Base-by-base conservation (phyloP, 768 basidiomycete genomes). In the Collybia mongolica region DNA sequence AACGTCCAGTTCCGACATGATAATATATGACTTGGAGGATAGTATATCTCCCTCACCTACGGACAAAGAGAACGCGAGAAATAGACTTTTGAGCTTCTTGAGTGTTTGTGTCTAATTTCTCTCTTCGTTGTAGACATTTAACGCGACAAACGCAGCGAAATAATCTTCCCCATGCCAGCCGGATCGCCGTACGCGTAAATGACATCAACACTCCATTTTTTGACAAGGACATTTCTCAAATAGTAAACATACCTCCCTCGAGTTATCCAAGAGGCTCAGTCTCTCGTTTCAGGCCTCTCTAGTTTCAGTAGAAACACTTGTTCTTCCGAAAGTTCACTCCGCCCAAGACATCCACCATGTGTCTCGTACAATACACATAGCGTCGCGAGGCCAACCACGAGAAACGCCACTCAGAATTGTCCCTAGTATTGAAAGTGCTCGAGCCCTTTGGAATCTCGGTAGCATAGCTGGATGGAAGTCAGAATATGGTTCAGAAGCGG, bases 21-120 rank as follows among this genome's bases (percentile, higher is more conserved):
- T 93, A 29, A 86, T 93, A 20, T 94, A 93, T 60, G 93, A 96
- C 71, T 73, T 96, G 11, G 93, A 95, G 64, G 93, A 96, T 64
- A 88, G 88, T 53, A 82, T 95, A 0, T 71, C 90, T 3, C 86
- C 87, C 5, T 71, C 82, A 3, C 76, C 80, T 24, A 67, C 71
- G 22, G 82, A 83, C 51, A 90, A 91, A 64, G 67, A 68, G 18
- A 66, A 74, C 45, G 87, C 90, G 0, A 73, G 90, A 51, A 60
- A 62, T 6, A 72, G 81, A 6, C 70, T 90, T 4, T 63, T 66
- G 29, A 66, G 69, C 6, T 93, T 88, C 60, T 67, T 88, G 23
- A 62, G 67, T 39, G 90, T 82, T 62, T 59, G 75, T 48, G 39
- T 49, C 49, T 41, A 14, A 22, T 39, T 37, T 39, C 44, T 39